Base-by-base conservation (phyloP, 2,329 filamentous ascomycete species). In the Nigrospora sphaerica region DNA sequence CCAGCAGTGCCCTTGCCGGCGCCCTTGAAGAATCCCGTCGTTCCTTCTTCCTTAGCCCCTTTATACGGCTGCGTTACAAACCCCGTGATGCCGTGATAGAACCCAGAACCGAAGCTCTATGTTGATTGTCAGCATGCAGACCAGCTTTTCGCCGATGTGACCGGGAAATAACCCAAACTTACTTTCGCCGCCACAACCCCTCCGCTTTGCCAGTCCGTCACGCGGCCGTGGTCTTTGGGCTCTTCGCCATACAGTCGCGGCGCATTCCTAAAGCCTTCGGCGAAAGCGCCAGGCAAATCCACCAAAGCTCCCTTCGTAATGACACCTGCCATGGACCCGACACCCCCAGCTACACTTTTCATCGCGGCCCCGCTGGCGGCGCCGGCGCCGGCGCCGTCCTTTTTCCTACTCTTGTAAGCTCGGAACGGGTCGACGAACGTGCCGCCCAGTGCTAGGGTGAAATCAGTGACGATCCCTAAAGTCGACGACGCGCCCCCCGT, bases 401-500 rank as follows among this genome's bases (percentile, higher is more conserved):
- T 28, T 28, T 9, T 28, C 23, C 23, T 28, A 2, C 23, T 6
- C 23, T 28, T 28, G 7, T 28, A 28, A 28, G 23, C 23, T 6
- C 7, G 23, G 23, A 28, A 28, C 4, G 23, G 23, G 34, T 36
- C 16, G 34, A 36, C 12, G 16, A 17, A 14, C 3, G 16, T 36
- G 16, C 34, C 14, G 6, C 14, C 13, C 10, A n/a, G 3, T 36
- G 34, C 13, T 11, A 6, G 2, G 6, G 34, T 17, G 2, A 46
- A 31, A 11, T 37, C 45, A 11, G n/a, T 18, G 4, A 32, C 11
- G 3, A 44, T 51, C 10, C 47, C 47, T n/a, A 55, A 14, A 10
- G 49, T 18, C 0, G 56, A 46, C 0, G 59, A 60, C 4, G 49
- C 39, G 2, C 49, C 49, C 6, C 49, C 62, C 2, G 62, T 63